Conservation (phyloP, 192 early-diverging fungal species). For the Backusella circina region DNA sequence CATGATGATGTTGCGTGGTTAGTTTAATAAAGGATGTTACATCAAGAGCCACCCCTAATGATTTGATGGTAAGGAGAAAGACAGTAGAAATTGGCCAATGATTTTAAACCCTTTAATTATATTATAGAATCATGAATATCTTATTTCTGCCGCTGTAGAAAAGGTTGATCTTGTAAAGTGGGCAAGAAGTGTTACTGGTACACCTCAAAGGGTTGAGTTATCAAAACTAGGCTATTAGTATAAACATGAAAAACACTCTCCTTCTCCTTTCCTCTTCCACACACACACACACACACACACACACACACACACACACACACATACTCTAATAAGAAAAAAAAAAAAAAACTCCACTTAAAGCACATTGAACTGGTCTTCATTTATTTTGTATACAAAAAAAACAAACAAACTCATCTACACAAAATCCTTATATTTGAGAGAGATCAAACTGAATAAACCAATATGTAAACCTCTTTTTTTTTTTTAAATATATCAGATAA, state of each 20-base stretch:
- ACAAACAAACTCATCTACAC: not conserved
- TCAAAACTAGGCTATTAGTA: not conserved
- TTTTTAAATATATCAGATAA: no score
- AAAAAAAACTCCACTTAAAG: not conserved
- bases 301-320: not conserved
- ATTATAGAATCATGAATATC: slow-evolving; percentile 58
- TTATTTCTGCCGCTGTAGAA: slow-evolving; percentile 43
- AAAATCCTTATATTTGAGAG: not conserved
- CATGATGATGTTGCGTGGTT: not conserved
- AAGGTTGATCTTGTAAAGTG: slow-evolving; percentile 67
- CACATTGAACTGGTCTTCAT: not conserved
- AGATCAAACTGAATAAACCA: not conserved
- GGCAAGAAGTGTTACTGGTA: slow-evolving; percentile 30
- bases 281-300: no score
- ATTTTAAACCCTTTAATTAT: no score
- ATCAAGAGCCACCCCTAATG: slow-evolving; percentile 60
- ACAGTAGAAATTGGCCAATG: no score
- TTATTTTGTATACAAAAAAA: not conserved
- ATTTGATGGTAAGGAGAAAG: slow-evolving; percentile 50
- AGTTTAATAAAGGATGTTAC: slow-evolving; percentile 56
- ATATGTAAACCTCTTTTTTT: not conserved
- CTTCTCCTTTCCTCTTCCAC: not conserved
- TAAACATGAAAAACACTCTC: not conserved
- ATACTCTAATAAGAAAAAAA: not conserved
- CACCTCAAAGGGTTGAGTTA: slow-evolving; percentile 1